Conservation (phyloP, 805 yeast genomes). For the Barnettozyma californica region DNA sequence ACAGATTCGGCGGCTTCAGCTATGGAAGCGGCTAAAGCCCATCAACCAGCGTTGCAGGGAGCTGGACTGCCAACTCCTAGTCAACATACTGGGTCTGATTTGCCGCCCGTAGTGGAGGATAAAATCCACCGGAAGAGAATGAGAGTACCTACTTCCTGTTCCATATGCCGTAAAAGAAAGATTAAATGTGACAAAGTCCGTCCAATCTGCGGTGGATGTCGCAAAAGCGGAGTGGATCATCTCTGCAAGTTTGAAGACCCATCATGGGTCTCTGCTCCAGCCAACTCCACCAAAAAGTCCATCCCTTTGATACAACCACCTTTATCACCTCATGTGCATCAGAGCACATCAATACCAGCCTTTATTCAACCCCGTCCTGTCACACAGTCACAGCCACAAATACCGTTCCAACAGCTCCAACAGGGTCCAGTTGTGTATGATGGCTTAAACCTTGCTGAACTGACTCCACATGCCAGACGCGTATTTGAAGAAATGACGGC, state of each 20-base stretch:
- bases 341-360: neutral
- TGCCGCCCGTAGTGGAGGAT: neutral
- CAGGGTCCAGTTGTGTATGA: neutral
- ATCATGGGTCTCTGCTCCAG: slow-evolving; percentile 43
- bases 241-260: slow-evolving; percentile 54
- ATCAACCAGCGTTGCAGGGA: neutral
- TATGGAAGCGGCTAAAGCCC: neutral
- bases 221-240: slow-evolving; percentile 50
- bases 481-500: slow-evolving; percentile 32
- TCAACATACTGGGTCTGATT: neutral
- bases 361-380: neutral
- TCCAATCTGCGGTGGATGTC: slow-evolving; percentile 51
- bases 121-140: slow-evolving; percentile 32
- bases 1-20: too few relatives aligned
- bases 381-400: neutral
- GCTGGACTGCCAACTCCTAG: neutral
- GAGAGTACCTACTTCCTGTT: slow-evolving; percentile 42
- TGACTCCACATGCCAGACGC: slow-evolving; percentile 10
- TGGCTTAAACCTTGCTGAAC: slow-evolving; percentile 2
- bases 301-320: neutral
- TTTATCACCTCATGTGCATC: neutral
- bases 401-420: neutral
- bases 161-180: slow-evolving; percentile 44
- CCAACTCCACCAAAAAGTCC: neutral
- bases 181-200: slow-evolving; percentile 42